Evolutionary conservation across 176 grass and related monocot species (phyloP), one percentile per base, ranked within the genome.

Genomic region (Carex kokanica): DNA sequence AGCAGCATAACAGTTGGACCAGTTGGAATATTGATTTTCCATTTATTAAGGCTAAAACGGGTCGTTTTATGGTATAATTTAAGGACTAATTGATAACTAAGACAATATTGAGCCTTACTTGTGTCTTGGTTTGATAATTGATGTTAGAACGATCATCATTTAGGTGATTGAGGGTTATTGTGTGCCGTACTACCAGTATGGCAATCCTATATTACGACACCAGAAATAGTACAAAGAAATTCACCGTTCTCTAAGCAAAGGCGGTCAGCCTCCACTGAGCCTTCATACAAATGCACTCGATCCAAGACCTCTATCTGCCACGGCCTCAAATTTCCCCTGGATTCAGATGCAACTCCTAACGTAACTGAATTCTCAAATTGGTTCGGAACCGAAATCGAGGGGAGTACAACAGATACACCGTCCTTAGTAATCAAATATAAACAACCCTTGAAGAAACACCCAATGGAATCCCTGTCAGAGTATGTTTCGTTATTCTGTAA

Each of bases 271-370:
- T 94, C 79, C 84, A 81, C 66, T 60, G 86, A 81, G 2, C 92
- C 92, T 93, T 98, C 95, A 90, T 85, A 98, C 80, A 98, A 78
- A 69, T 95, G 85, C 4, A 89, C 82, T 88, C 91, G 87, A 90
- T 98, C 92, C 80, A 98, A 91, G 62, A 98, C 86, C 78, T 98
- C 92, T 84, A 91, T 90, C 81, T 98, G 92, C 95, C 95, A 98
- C 16, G 88, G 24, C 74, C 74, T 91, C 89, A 81, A 98, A 21
- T 38, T 87, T 78, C 87, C 90, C 81, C 79, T 74, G 87, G 79
- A 83, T 91, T 64, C 85, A 65, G 73, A 83, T 88, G 81, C 74
- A 81, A 62, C 27, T 64, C 45, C 38, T 31, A 49, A 17, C 25
- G 66, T 32, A 49, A 82, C 80, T 34, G 58, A 67, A 66, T 67